Evolutionary conservation across 495 filamentous ascomycete species (phyloP), one percentile per base, ranked within the genome.

Genomic region (Annulohypoxylon nitens): DNA sequence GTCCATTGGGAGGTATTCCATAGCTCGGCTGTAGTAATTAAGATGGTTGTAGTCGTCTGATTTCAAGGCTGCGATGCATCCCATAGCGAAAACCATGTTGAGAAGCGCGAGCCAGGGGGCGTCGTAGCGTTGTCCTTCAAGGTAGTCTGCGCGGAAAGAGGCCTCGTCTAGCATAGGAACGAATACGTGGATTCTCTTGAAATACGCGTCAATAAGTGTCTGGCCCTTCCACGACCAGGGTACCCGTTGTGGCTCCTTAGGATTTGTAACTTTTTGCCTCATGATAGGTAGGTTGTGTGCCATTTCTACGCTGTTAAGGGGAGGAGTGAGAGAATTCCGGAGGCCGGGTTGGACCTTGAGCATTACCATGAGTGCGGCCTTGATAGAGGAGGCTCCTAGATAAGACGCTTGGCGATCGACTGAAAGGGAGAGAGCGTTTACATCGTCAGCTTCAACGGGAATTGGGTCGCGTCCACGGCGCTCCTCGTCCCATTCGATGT

Each of bases 81-180:
- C 92, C 79, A 94, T 86, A 18, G 92, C 92, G 61, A 94, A 90
- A 33, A 95, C 91, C 82, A 93, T 93, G 76, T 95, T 94, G 23
- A 94, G 83, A 23, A 95, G 78, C 0, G 89, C 90, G 16, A 94
- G 85, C 93, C 93, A 95, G 9, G 90, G 88, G 8, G 88, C 82
- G 76, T 95, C 92, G 70, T 84, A 87, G 10, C 92, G 83, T 61
- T 88, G 87, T 33, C 88, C 90, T 51, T 88, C 86, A 9, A 90
- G 84, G 76, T 92, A 93, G 54, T 91, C 90, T 37, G 90, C 87
- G 57, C 92, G 88, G 81, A 94, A 93, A 4, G 87, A 84, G 33
- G 87, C 87, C 76, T 94, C 92, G 72, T 95, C 92, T 7, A 95
- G 82, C 85, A 95, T 89, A 0, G 93, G 93, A 11, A 91, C 86